phyloP scores from a whole-genome alignment of 352 stramenopile genomes.

The Thraustotheca clavata region DNA sequence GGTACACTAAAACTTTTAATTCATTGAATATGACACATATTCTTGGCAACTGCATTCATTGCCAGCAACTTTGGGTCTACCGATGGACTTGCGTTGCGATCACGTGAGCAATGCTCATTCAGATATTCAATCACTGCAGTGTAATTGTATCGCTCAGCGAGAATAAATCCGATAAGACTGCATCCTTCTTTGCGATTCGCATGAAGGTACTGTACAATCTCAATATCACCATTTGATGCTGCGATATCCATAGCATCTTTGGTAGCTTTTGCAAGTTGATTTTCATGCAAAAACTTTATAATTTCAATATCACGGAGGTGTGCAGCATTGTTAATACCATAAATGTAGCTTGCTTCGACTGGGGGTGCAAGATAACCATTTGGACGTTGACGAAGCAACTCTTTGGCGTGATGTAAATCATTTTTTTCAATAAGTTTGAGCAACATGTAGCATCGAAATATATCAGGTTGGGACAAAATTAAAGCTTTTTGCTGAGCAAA shows the following conservation, averaged over 20 bases:
- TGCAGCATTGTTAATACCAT: neutral
- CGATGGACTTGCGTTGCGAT: conserved; percentile 7
- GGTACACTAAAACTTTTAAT: too few species aligned
- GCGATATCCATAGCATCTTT: conserved; percentile 1
- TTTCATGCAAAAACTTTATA: neutral
- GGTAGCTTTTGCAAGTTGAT: neutral
- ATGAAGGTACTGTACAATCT: neutral
- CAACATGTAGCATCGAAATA: neutral
- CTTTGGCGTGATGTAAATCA: neutral
- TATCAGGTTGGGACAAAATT: neutral
- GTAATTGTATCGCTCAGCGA: neutral
- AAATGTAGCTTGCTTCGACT: conserved; percentile 3
- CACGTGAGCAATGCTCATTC: neutral
- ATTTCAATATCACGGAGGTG: neutral
- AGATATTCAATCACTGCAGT: neutral
- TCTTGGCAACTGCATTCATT: neutral
- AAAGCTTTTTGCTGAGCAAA: neutral
- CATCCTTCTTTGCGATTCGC: conserved; percentile 1
- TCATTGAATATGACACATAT: neutral
- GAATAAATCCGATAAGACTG: neutral
- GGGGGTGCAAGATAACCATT: neutral
- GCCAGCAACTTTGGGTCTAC: conserved; percentile 6
- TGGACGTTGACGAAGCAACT: neutral
- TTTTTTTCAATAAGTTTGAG: conserved; percentile 2
- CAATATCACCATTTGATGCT: neutral